Percentiles rank a stretch among this genome's conserved stretches.
Evolutionary conservation across 768 basidiomycete genomes (phyloP).

Genomic region (Mycena rosella): DNA sequence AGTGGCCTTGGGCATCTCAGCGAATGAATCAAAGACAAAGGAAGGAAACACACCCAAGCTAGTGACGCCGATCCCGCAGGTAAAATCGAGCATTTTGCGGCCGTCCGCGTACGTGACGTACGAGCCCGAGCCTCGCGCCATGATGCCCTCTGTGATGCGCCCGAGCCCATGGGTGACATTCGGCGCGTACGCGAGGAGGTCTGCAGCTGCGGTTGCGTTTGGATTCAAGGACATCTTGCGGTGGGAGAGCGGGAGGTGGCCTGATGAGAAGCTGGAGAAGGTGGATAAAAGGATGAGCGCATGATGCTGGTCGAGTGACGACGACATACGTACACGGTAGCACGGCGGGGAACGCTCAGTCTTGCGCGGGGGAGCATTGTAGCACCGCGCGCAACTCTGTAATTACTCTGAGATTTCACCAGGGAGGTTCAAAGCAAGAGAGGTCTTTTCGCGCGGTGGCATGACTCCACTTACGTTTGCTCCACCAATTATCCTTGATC

Average conservation of each 20-base stretch:
- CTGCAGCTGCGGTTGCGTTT: conserved; percentile 15
- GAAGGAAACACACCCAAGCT: conserved; percentile 70
- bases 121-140: conserved; percentile 78
- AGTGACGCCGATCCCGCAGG: conserved; percentile 89
- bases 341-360: background rate
- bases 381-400: no score
- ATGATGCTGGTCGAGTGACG: no score
- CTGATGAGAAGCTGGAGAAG: no score
- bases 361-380: no score
- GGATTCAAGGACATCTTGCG: conserved; percentile 3
- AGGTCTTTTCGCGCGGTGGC: no score
- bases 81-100: conserved; percentile 84
- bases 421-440: no score
- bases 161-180: conserved; percentile 61
- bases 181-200: conserved; percentile 55
- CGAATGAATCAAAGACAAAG: background rate
- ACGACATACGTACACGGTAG: no score
- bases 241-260: background rate
- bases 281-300: no score
- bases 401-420: no score
- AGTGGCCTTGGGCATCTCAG: conserved; percentile 70
- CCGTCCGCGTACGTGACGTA: conserved; percentile 83
- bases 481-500: no score
- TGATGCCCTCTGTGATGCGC: conserved; percentile 65
- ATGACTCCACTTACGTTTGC: no score